Evolutionary conservation across 768 basidiomycete species (phyloP), one percentile per base, ranked within the genome.

Genomic region (Butyriboletus loyo): DNA sequence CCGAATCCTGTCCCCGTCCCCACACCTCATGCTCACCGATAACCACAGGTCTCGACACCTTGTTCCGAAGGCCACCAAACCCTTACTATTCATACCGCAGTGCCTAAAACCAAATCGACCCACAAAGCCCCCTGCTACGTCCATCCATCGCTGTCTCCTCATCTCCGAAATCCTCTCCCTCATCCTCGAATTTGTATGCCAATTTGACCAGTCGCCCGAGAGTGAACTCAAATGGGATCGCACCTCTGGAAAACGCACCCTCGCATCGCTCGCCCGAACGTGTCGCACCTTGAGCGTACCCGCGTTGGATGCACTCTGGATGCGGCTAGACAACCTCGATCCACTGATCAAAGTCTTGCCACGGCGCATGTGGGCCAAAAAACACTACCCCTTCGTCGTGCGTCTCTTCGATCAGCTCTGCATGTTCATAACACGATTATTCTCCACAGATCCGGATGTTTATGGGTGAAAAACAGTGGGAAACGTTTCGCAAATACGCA

Each of bases 271-370:
- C 15, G 66, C 68, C 7, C 52, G 59, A 37, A 70, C 67, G 0
- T 68, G 68, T 38, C 57, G 48, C 11, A 49, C 62, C 0, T 52
- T 68, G 39, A 61, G 56, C 25, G 47, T 25, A n/a, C 52, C 60
- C 2, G 58, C 67, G 1, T 25, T 68, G n/a, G 67, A 68, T 56
- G 50, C 36, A 1, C 58, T 70, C 7, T 68, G 67, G 67, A 60
- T 60, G 65, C 54, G 58, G 40, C 54, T 66, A 1, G 65, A 66
- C n/a, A 58, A 42, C 27, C 65, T 66, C 17, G 65, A 66, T 56
- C 65, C 65, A 0, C 44, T 66, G 42, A 66, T 66, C 19, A 64
- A 50, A 14, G 52, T 66, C 14, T 51, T 66, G 15, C 65, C 65
- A 10, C 52, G 56, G 1, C 58, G 60, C 25, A 65, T 66, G 58